Base-by-base conservation (phyloP, 768 basidiomycete species). In the Trametes villosa region DNA sequence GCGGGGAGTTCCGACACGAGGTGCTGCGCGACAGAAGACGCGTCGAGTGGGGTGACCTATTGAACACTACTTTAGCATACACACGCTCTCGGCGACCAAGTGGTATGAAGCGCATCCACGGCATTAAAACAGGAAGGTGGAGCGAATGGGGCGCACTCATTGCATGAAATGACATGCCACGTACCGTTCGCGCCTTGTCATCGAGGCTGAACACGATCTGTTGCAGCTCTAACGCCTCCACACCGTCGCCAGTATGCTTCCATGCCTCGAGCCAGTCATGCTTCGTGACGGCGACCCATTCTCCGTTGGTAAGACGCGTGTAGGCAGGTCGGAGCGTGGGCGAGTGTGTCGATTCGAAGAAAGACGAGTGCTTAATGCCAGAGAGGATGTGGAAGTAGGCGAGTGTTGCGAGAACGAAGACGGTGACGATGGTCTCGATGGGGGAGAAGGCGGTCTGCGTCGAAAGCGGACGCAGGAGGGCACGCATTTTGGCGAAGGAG, bases 301-400 rank as follows among this genome's bases (percentile, higher is more conserved):
- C 82, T 13, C 78, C 78, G 13, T 81, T 76, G 2, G 76, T 76
- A 34, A 83, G 79, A 1, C 84, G 70, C 0, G 83, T 84, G 70
- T 88, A 79, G 2, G 86, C 75, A 0, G 92, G 80, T 3, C 81
- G 77, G 26, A 87, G 77, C 0, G 78, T 69, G 1, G 81, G 72
- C 0, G 82, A 79, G 5, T 80, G 63, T 17, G 80, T 70, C 0
- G 88, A 79, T 1, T 86, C 85, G 55, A 94, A 83, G 75, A 94
- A 89, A 24, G 91, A 82, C 0, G 91, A 93, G 68, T 94, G 87
- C 68, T 96, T 95, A 70, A 98, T 91, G 53, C 91, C 91, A 57
- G 85, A 85, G 61, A 99, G 84, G 66, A 97, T 82, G 70, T 96
- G 94, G 74, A 98, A 97, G 75, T 98, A 98, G 47, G 93, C 91